phyloP scores from a whole-genome alignment of 2,329 filamentous ascomycete genomes.

The Aspergillus pseudonomiae region DNA sequence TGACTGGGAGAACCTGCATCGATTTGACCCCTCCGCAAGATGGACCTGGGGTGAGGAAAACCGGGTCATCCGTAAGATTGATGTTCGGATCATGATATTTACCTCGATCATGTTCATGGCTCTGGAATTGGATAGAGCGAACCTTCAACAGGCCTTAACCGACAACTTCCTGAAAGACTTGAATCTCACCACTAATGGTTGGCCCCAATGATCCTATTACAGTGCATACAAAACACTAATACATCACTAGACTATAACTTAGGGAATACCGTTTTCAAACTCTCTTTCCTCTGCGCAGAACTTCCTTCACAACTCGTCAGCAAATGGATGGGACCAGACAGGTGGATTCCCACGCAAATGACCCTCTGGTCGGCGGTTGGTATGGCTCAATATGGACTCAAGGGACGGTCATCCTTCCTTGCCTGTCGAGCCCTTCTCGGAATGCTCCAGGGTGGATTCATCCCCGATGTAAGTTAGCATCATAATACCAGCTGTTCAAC shows the following conservation, averaged over 20 bases:
- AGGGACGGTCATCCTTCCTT: background rate
- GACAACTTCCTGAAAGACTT: slow-evolving; percentile 49
- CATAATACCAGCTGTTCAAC: too few species aligned
- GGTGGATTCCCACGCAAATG: slow-evolving; percentile 1
- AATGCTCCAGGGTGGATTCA: background rate
- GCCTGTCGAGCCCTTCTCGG: background rate
- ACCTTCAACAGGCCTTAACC: slow-evolving; percentile 59
- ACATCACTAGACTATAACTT: slow-evolving; percentile 49
- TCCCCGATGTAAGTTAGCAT: background rate
- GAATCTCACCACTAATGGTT: slow-evolving; percentile 27
- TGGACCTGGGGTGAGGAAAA: slow-evolving; percentile 18
- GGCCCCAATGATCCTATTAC: rapidly evolving
- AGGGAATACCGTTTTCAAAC: slow-evolving; percentile 59
- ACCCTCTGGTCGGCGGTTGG: background rate
- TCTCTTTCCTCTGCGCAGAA: slow-evolving; percentile 57
- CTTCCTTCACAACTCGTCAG: slow-evolving; percentile 61
- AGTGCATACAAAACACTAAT: background rate
- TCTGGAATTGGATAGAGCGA: slow-evolving; percentile 62
- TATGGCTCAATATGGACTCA: background rate
- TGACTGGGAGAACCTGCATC: slow-evolving; percentile 31
- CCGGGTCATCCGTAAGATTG: slow-evolving; percentile 13
- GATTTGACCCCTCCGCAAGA: slow-evolving; percentile 15
- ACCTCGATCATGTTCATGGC: slow-evolving; percentile 19
- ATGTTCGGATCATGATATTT: slow-evolving; percentile 16
- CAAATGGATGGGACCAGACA: slow-evolving; percentile 48